phyloP scores from a whole-genome alignment of 371 early-diverging fungal genomes.

The Mucor irregularis region DNA sequence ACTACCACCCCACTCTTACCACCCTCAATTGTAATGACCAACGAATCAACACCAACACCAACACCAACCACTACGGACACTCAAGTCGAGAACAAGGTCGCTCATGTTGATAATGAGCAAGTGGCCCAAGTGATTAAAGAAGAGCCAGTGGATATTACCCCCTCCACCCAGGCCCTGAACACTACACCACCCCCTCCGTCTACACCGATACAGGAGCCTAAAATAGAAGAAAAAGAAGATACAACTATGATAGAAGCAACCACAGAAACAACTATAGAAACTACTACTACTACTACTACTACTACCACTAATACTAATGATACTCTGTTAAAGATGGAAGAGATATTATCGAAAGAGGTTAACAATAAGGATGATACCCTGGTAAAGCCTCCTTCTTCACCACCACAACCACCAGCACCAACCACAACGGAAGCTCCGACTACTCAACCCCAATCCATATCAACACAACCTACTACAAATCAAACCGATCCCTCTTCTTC shows the following conservation, averaged over 20 bases:
- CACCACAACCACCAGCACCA: not conserved
- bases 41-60: not conserved
- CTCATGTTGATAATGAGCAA: not conserved
- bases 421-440: not conserved
- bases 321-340: not conserved
- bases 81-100: not conserved
- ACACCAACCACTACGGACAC: not conserved
- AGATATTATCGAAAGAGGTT: not conserved
- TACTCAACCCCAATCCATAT: not conserved
- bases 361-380: slow-evolving; percentile 10
- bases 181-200: not conserved
- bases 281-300: too few species aligned
- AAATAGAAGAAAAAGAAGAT: not conserved
- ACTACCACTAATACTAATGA: not conserved
- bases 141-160: not conserved
- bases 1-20: slow-evolving; percentile 7
- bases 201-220: too few species aligned
- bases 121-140: not conserved
- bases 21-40: not conserved
- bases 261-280: not conserved
- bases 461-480: not conserved
- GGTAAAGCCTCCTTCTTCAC: slow-evolving; percentile 5
- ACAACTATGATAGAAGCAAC: not conserved
- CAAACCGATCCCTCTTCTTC: not conserved
- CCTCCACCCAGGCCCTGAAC: not conserved